Conservation (phyloP, 441 rosid species). For the Codiaeum variegatum region DNA sequence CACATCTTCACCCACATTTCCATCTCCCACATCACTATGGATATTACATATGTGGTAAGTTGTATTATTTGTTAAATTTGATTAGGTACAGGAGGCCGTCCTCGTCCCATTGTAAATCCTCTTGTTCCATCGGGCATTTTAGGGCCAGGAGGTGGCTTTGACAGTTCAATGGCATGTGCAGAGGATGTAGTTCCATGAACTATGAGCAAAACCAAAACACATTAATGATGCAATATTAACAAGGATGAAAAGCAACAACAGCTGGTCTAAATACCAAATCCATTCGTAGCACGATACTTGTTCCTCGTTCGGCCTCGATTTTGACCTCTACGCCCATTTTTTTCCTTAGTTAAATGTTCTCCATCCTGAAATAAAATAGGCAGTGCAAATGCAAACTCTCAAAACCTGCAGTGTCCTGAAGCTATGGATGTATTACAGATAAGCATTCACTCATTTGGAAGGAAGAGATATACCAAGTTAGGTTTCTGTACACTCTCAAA, state of each 20-base stretch:
- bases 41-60: background rate
- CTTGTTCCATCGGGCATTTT: constrained; percentile 97
- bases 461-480: too few relatives aligned
- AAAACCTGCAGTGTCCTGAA: too few relatives aligned
- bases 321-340: constrained; percentile 50
- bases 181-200: constrained; percentile 68
- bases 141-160: constrained; percentile 91
- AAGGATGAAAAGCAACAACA: background rate
- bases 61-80: constrained; percentile 19
- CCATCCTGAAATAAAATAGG: constrained; percentile 36
- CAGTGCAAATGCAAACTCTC: background rate
- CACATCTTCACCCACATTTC: constrained; percentile 10
- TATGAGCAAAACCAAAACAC: constrained; percentile 3
- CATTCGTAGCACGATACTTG: constrained; percentile 44
- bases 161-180: constrained; percentile 41
- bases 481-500: too few relatives aligned
- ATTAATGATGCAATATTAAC: background rate
- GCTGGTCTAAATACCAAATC: constrained; percentile 29
- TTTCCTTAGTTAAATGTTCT: constrained; percentile 50
- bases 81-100: constrained; percentile 41
- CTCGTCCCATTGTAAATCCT: constrained; percentile 90
- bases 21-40: constrained; percentile 21
- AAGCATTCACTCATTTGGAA: too few relatives aligned
- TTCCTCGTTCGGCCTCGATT: constrained; percentile 51
- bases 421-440: too few relatives aligned